phyloP scores from a whole-genome alignment of 768 basidiomycete genomes.

The Suillus bovinus region DNA sequence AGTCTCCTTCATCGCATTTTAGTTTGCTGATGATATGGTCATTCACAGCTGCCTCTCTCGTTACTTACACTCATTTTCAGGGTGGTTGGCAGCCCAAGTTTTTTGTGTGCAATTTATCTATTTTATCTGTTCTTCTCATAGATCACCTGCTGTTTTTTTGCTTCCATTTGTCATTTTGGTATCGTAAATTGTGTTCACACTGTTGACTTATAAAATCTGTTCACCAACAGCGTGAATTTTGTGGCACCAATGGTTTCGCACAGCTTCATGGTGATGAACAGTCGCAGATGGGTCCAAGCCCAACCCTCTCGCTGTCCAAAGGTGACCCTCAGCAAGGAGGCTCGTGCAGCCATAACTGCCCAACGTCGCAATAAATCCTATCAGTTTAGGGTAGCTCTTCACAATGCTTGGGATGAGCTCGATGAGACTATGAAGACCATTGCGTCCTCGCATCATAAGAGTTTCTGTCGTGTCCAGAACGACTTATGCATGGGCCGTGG shows the following conservation, averaged over 20 bases:
- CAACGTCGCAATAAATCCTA: neutral
- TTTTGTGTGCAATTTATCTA: neutral
- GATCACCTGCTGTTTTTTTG: neutral
- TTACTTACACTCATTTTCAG: neutral
- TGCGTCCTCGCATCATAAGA: constrained; percentile 7
- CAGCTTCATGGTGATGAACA: neutral
- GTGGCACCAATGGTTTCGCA: neutral
- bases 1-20: neutral
- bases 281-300: neutral
- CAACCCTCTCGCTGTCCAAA: neutral
- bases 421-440: constrained; percentile 7
- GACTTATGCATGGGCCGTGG: constrained; percentile 6
- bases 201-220: neutral
- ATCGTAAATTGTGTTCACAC: neutral
- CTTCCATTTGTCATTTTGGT: neutral
- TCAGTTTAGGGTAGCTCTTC: constrained; percentile 7
- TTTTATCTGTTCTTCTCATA: neutral
- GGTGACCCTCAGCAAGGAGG: constrained; percentile 10
- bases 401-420: constrained; percentile 7
- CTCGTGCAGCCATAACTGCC: neutral
- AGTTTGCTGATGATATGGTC: neutral
- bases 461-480: constrained; percentile 3
- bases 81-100: neutral
- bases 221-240: neutral
- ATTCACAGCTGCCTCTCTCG: neutral